Evolutionary conservation across 2,329 filamentous ascomycete species (phyloP), one percentile per base, ranked within the genome.

Genomic region (Verticillium nonalfalfae): DNA sequence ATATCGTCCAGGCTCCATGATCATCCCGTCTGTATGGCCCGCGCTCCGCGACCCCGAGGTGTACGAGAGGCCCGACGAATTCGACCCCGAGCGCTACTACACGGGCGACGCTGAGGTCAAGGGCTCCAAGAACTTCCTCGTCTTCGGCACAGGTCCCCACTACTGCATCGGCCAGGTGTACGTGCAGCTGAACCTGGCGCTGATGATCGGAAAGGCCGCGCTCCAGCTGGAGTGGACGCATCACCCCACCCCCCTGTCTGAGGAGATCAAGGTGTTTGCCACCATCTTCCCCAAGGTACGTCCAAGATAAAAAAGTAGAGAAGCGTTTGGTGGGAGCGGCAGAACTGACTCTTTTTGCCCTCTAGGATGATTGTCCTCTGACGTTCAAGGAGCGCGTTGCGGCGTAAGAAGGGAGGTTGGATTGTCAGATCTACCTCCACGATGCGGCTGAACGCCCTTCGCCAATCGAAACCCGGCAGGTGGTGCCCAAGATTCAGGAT

Each of bases 231-330:
- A 98, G 76, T 98, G 94, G 94, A 85, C 88, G 74, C 95, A 99
- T 76, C 87, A 92, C 73, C 78, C 92, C 18, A 98, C 95, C 11
- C 86, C 90, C 0, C 72, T 81, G 62, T 96, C 91, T 0, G 95
- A 99, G 79, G 89, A 96, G 76, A 98, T 99, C 77, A 94, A 96
- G 81, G 94, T 98, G 67, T 99, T 98, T 78, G 95, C 95, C 50
- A 97, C 93, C 34, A 96, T 99, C 69, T 99, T 99, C 84, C 95
- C 95, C 61, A 90, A 90, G 90, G 93, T 96, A 26, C 13, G 7
- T 13, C 26, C 4, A 31, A 4, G 26, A 31, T 31, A 5, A 31
- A 31, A 31, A 31, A 31, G 26, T 31, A 31, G 2, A 31, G 26
- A 31, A 31, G 26, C 26, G 26, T 31, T 31, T 31, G 26, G 26